phyloP scores from a whole-genome alignment of 2,329 filamentous ascomycete species.

The Graphilbum ipis-grandicollis region DNA sequence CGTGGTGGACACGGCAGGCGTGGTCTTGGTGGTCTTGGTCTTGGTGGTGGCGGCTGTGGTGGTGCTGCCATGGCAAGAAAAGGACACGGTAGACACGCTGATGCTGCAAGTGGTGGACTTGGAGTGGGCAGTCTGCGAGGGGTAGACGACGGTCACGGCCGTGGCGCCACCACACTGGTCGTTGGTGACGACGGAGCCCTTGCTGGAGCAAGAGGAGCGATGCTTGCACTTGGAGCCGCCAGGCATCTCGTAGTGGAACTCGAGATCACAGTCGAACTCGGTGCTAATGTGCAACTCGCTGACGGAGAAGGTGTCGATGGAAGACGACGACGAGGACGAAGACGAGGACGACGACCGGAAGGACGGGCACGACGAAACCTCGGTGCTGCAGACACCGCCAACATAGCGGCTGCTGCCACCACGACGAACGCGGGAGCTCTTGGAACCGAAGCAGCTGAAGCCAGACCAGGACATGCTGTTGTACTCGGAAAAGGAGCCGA shows the following conservation, averaged over 20 bases:
- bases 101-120: constrained; percentile 47
- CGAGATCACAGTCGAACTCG: constrained; percentile 60
- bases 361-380: constrained; percentile 32
- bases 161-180: constrained; percentile 83
- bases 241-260: constrained; percentile 77
- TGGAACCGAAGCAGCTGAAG: constrained; percentile 49
- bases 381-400: constrained; percentile 30
- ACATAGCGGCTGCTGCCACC: constrained; percentile 40
- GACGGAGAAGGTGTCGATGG: constrained; percentile 52
- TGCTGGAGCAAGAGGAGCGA: constrained; percentile 45
- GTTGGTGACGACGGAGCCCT: constrained; percentile 60
- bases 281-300: constrained; percentile 54
- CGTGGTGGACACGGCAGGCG: too few relatives aligned
- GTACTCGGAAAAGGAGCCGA: constrained; percentile 47
- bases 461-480: constrained; percentile 58
- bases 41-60: constrained; percentile 7
- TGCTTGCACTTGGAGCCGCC: constrained; percentile 74
- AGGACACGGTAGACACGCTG: constrained; percentile 56
- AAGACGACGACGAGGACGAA: too few relatives aligned
- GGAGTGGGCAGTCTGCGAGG: constrained; percentile 36
- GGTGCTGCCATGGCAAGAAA: constrained; percentile 41
- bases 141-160: constrained; percentile 55
- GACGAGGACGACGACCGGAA: too few relatives aligned
- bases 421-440: constrained; percentile 38
- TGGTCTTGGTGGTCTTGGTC: constrained; percentile 4